These are phyloP conservation scores for Aspergillus campestris DNA, from an alignment of 495 filamentous ascomycete genomes.

Conservation along the genomic window DNA sequence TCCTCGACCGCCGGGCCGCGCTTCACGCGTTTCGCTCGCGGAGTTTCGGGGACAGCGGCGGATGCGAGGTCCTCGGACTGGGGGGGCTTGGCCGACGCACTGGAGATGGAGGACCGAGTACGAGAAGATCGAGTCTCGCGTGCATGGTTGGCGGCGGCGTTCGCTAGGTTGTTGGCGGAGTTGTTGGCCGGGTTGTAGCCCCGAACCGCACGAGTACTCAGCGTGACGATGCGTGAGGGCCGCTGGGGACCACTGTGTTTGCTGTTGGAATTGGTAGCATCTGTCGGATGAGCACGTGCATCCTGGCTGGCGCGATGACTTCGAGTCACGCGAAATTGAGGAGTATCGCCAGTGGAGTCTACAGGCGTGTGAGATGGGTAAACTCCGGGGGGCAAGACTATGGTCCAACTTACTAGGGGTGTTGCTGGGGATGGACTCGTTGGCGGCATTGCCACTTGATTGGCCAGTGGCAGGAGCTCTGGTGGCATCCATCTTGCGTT, in stretches of 20 bases:
- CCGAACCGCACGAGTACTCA: conserved; percentile 11
- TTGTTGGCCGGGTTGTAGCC: conserved; percentile 7
- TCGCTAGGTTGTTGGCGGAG: conserved; percentile 1
- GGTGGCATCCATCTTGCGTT: conserved; percentile 15
- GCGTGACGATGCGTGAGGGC: conserved; percentile 18
- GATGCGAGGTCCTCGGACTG: conserved; percentile 4
- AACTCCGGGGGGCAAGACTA: neutral
- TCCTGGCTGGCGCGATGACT: conserved; percentile 19
- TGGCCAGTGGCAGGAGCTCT: conserved; percentile 8
- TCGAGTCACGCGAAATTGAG: conserved; percentile 18
- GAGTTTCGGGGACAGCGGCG: conserved; percentile 28
- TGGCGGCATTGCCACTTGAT: conserved; percentile 4
- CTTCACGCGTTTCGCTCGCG: conserved; percentile 21
- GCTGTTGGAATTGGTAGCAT: conserved; percentile 6
- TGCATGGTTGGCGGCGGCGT: conserved; percentile 1
- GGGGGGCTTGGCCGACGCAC: no score
- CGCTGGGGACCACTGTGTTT: conserved; percentile 4
- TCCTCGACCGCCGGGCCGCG: conserved; percentile 13
- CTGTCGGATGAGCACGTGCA: conserved; percentile 15
- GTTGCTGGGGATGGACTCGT: conserved; percentile 1
- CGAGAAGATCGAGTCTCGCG: conserved; percentile 21
- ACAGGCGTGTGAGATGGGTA: neutral
- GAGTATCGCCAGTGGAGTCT: conserved; percentile 12
- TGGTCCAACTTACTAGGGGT: conserved; percentile 8
- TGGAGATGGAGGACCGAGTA: conserved; percentile 8